Conservation (phyloP, 176 grass and related monocot genomes). For the Triticum turgidum region DNA sequence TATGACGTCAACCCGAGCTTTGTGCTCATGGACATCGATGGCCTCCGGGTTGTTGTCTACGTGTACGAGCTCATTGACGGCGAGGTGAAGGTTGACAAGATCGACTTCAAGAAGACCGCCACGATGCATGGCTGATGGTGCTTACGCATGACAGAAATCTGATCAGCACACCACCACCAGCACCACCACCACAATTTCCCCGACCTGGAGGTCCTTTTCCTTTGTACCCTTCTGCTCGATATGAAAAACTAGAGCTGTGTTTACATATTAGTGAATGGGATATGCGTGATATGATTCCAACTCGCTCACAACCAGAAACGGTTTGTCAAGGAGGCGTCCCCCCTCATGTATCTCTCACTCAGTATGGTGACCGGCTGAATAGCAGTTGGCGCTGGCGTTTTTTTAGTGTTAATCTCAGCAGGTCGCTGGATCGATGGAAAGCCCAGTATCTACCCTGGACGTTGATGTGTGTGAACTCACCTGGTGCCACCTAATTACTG, state of each 20-base stretch:
- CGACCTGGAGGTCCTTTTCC: not conserved
- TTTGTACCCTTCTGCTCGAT: not conserved
- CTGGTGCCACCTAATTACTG: too few relatives aligned
- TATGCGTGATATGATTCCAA: not conserved
- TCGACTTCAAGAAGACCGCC: constrained; percentile 94
- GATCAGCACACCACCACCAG: not conserved
- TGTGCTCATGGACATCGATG: constrained; percentile 96
- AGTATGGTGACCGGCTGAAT: not conserved
- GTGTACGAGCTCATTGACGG: constrained; percentile 98
- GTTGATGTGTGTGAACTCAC: too few relatives aligned
- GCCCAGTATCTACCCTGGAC: too few relatives aligned
- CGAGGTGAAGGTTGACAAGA: constrained; percentile 97
- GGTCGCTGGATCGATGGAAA: too few relatives aligned
- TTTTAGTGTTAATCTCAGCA: too few relatives aligned
- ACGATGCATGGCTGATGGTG: constrained; percentile 39
- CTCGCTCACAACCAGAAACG: not conserved
- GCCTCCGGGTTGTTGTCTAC: constrained; percentile 91
- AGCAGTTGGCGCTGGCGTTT: not conserved
- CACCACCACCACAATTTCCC: too few relatives aligned
- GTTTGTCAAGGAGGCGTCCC: not conserved
- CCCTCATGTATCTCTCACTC: not conserved
- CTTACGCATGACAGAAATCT: not conserved
- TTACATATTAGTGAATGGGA: not conserved
- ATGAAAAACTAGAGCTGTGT: not conserved
- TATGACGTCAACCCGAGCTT: constrained; percentile 97